Evolutionary conservation across 1,284 basidiomycete species (phyloP).

Genomic region (Mycena citricolor): DNA sequence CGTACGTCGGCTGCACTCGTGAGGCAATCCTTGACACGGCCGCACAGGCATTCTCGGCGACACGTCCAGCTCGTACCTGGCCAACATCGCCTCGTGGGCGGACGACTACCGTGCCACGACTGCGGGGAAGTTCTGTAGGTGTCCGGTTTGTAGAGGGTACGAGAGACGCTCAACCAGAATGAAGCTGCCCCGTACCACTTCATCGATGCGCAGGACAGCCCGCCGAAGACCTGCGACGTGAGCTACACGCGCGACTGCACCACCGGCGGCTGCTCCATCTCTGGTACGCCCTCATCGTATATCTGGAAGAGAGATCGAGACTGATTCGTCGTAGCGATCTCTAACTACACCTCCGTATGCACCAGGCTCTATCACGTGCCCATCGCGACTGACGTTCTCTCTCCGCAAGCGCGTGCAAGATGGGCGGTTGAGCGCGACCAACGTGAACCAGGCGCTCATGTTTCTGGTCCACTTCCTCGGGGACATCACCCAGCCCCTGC

Average conservation of each 20-base stretch:
- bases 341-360: constrained; percentile 19
- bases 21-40: too few species aligned
- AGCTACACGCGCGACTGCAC: constrained; percentile 16
- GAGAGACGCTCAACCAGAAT: background rate
- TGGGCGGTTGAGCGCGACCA: constrained; percentile 7
- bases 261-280: constrained; percentile 11
- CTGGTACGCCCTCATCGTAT: too few species aligned
- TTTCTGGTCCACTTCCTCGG: constrained; percentile 44
- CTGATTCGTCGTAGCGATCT: too few species aligned
- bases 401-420: constrained; percentile 12
- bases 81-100: constrained; percentile 16
- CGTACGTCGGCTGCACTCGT: background rate
- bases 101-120: constrained; percentile 13
- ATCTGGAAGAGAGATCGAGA: too few species aligned
- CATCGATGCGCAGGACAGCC: constrained; percentile 21
- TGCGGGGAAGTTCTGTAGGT: constrained; percentile 12
- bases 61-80: constrained; percentile 12
- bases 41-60: constrained; percentile 10
- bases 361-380: too few species aligned
- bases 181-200: constrained; percentile 15
- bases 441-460: constrained; percentile 8
- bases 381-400: too few species aligned
- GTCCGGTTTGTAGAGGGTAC: too few species aligned
- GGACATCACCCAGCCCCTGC: constrained; percentile 52
- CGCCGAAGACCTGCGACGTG: constrained; percentile 15